Percentiles rank a stretch among this genome's conserved stretches.
These are phyloP conservation scores for Podila epicladia DNA, from an alignment of 192 early-diverging fungal genomes.

Conservation along the genomic window DNA sequence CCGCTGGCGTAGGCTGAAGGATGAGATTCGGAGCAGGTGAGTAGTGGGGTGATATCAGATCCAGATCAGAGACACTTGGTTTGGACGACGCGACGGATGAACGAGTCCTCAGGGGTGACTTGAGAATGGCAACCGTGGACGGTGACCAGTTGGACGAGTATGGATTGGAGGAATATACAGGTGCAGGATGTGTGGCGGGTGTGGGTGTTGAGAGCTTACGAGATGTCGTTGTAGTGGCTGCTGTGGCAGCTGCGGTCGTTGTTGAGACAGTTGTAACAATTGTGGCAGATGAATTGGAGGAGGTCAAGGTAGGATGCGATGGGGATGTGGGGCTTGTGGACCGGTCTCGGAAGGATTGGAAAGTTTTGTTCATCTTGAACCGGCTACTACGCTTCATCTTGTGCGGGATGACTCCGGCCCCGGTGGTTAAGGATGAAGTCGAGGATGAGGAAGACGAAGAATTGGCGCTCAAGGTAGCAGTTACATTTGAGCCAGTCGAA, in stretches of 20 bases:
- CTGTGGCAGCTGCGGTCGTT: background rate
- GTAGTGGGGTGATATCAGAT: slow-evolving; percentile 12
- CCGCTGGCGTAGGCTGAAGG: slow-evolving; percentile 25
- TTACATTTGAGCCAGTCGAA: background rate
- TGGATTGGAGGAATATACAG: slow-evolving; percentile 12
- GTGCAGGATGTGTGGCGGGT: background rate
- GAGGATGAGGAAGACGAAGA: background rate
- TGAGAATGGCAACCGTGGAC: slow-evolving; percentile 22
- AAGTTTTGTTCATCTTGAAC: slow-evolving; percentile 36
- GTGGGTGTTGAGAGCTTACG: background rate
- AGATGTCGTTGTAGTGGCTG: background rate
- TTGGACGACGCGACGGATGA: slow-evolving; percentile 2
- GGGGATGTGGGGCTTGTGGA: slow-evolving; percentile 19
- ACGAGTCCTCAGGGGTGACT: slow-evolving; percentile 5
- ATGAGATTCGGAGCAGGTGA: slow-evolving; percentile 44
- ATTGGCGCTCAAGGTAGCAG: background rate
- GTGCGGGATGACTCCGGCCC: background rate
- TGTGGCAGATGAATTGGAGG: background rate
- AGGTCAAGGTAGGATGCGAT: background rate
- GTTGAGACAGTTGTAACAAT: background rate
- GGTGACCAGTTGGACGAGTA: slow-evolving; percentile 27
- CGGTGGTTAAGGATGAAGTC: slow-evolving; percentile 8
- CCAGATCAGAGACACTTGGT: background rate
- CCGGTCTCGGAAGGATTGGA: slow-evolving; percentile 28
- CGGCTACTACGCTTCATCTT: slow-evolving; percentile 31